A percentile compares a stretch with the other conserved stretches of the same genome.
These are phyloP conservation scores for Aureobasidium sp. DNA, from an alignment of 2,329 filamentous ascomycete species.

Conservation along the genomic window DNA sequence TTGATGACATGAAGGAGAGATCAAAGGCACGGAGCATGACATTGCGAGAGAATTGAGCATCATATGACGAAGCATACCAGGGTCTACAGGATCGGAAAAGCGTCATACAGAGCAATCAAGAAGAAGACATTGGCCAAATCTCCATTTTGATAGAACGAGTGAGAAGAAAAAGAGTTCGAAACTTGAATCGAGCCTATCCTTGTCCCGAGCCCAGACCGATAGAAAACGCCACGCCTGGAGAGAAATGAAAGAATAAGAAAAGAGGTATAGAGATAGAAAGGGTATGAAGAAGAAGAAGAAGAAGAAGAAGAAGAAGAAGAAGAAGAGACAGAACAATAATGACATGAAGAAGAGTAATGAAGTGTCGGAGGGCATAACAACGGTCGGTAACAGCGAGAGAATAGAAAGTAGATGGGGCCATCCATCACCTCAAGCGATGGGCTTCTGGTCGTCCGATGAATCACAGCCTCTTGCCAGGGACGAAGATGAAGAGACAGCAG, in stretches of 20 bases:
- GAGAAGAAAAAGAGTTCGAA: background rate
- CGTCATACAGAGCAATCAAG: background rate
- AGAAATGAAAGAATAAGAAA: background rate
- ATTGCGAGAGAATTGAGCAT: background rate
- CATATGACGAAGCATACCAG: no score
- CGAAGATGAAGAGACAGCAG: conserved; percentile 85
- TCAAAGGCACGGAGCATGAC: no score
- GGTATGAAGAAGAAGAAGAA: background rate
- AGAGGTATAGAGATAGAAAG: background rate
- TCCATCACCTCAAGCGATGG: background rate
- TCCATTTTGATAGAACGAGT: background rate
- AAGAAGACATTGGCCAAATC: background rate
- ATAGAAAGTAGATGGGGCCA: background rate
- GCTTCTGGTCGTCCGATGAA: background rate
- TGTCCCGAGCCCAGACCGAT: background rate
- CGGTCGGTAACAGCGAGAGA: background rate
- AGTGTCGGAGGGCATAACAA: background rate
- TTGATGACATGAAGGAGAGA: background rate
- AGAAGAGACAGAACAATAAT: background rate
- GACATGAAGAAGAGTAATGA: background rate
- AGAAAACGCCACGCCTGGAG: background rate
- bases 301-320: background rate
- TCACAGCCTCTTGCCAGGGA: conserved; percentile 76
- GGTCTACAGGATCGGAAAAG: background rate
- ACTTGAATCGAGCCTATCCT: background rate